Evolutionary conservation across 768 basidiomycete species (phyloP), one percentile per base, ranked within the genome.

Genomic region (Serendipita sp.): DNA sequence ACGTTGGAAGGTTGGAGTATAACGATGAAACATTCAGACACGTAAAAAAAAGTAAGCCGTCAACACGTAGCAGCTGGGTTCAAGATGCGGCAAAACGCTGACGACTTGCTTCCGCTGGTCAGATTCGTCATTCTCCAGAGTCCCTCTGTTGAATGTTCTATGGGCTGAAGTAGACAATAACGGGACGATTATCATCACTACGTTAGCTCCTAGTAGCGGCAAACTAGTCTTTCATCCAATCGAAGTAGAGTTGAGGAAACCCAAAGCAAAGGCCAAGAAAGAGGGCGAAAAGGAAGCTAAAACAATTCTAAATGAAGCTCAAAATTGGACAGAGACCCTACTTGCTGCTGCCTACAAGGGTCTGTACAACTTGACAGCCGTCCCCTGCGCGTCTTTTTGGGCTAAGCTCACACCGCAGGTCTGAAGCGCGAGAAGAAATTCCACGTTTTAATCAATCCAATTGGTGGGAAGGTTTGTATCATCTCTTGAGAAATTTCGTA

Each of bases 391-490:
- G 48, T 50, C 18, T 31, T 31, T 50, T 8, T 50, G 18, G 18
- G 13, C 53, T 66, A 40, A 31, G 34, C 8, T 58, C 18, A 13
- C 40, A 13, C 13, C 5, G 16, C 70, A 78, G 87, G 81, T 45
- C 72, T 81, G n/a, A 79, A 79, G 68, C 82, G 78, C 23, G 71
- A 76, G 60, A 78, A 84, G 52, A 74, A 76, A 18, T 70, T 94
- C 34, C 82, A 83, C 66, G 79, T 92, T 5, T 70, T 94, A 46
- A 77, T 94, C 44, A 94, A 93, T 71, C 91, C 91, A 6, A 74
- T 79, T 64, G 84, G 91, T 62, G 91, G 91, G n/a, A 78, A 77
- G 23, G 90, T 89, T 70, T 34, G 84, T 76, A 1, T 43, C 16
- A 23, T 18, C 3, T 16, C 55, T 10, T 48, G 16, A 44, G 37